Conservation (phyloP, 2,329 filamentous ascomycete genomes). For the Pseudopyrenochaeta lycopersici region DNA sequence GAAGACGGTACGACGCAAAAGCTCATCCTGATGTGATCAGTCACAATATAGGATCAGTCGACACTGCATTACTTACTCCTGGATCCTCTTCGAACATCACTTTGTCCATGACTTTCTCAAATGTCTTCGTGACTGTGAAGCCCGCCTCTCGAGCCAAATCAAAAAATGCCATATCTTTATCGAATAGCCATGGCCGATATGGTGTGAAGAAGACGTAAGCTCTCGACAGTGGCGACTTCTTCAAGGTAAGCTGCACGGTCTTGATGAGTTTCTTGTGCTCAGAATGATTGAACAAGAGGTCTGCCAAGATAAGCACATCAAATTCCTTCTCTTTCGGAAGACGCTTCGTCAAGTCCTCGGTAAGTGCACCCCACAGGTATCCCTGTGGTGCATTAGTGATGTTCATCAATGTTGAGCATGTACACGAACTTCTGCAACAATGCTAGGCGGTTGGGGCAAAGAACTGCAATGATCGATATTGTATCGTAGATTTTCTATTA, state of each 20-base stretch:
- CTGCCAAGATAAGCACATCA: constrained; percentile 85
- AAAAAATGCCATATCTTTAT: constrained; percentile 89
- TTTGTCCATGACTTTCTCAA: constrained; percentile 83
- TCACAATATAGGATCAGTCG: background rate
- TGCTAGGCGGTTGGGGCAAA: constrained; percentile 46
- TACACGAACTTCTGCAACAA: constrained; percentile 48
- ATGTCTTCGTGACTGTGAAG: constrained; percentile 79
- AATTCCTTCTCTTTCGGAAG: constrained; percentile 66
- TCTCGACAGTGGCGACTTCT: constrained; percentile 61
- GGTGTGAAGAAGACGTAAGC: constrained; percentile 94
- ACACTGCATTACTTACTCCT: constrained; percentile 63
- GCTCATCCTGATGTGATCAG: constrained; percentile 67
- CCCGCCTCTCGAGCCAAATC: constrained; percentile 75
- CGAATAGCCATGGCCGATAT: constrained; percentile 88
- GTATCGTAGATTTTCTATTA: constrained; percentile 80
- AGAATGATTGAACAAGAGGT: constrained; percentile 89
- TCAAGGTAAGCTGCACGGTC: constrained; percentile 74
- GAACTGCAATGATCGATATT: constrained; percentile 72
- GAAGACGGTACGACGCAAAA: constrained; percentile 81
- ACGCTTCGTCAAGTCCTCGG: constrained; percentile 65
- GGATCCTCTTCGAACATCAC: constrained; percentile 90
- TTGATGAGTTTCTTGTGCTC: constrained; percentile 82
- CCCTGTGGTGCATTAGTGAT: constrained; percentile 59
- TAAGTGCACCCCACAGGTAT: constrained; percentile 82
- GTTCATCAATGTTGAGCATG: background rate